Evolutionary conservation across 1,139 yeast species (phyloP).

Genomic region (Insectozyma bohioensis): DNA sequence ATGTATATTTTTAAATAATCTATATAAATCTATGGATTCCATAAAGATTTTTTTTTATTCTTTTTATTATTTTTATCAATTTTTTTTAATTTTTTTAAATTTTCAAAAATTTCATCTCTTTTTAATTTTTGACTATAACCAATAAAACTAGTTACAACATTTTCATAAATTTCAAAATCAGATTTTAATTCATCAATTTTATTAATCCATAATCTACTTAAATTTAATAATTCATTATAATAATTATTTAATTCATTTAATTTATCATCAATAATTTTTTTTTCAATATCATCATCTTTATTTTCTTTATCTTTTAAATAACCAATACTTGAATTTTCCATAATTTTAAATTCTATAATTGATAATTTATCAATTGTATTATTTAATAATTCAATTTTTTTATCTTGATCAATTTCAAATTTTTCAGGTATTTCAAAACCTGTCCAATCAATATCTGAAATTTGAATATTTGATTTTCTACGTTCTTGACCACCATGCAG

Average conservation of each 20-base stretch:
- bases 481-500: slow-evolving; percentile 1
- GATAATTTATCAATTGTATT: slow-evolving; percentile 30
- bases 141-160: slow-evolving; percentile 68
- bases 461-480: slow-evolving; percentile 3
- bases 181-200: slow-evolving; percentile 41
- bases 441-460: slow-evolving; percentile 33
- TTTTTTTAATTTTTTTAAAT: slow-evolving; percentile 30
- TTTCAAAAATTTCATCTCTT: slow-evolving; percentile 47
- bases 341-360: slow-evolving; percentile 34
- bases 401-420: slow-evolving; percentile 20
- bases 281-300: slow-evolving; percentile 11
- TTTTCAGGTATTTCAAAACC: slow-evolving; percentile 28
- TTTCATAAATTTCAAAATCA: slow-evolving; percentile 64
- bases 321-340: slow-evolving; percentile 32
- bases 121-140: slow-evolving; percentile 65
- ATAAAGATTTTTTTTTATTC: slow-evolving; percentile 14
- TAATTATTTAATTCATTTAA: slow-evolving; percentile 28
- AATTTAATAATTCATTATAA: slow-evolving; percentile 28
- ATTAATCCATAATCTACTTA: slow-evolving; percentile 51
- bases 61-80: slow-evolving; percentile 16
- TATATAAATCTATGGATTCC: too few relatives aligned
- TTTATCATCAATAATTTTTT: slow-evolving; percentile 23
- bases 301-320: slow-evolving; percentile 23
- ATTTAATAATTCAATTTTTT: slow-evolving; percentile 17
- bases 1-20: slow-evolving; percentile 3